Conservation (phyloP, 805 yeast species). For the Ogataea corticis region DNA sequence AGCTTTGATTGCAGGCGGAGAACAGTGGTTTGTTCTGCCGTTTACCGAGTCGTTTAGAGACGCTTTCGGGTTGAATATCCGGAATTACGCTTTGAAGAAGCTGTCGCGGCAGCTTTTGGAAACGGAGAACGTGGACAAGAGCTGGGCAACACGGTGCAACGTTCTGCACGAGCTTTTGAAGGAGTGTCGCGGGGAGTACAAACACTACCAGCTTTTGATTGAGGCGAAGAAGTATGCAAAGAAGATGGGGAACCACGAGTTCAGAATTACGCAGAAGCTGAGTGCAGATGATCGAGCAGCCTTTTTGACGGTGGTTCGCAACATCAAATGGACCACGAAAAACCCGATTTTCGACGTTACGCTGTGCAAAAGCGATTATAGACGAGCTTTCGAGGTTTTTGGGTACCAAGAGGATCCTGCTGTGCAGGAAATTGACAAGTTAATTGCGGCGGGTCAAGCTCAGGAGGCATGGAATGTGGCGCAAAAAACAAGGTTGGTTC, state of each 20-base stretch:
- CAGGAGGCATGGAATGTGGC: not conserved
- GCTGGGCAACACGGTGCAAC: not conserved
- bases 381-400: not conserved
- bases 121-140: not conserved
- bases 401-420: not conserved
- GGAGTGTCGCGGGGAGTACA: not conserved
- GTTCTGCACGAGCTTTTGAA: constrained; percentile 1
- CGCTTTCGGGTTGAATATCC: constrained; percentile 1
- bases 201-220: not conserved
- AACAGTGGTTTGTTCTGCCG: constrained; percentile 6
- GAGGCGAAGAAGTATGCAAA: constrained; percentile 1
- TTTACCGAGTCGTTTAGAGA: constrained; percentile 1
- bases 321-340: not conserved
- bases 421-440: not conserved
- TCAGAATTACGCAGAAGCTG: constrained; percentile 4
- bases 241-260: not conserved
- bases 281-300: not conserved
- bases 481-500: not conserved
- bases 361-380: not conserved
- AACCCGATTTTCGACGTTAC: not conserved
- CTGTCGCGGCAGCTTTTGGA: not conserved
- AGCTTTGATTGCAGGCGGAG: not conserved
- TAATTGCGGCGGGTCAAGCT: not conserved
- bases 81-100: constrained; percentile 4
- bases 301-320: not conserved